Conservation (phyloP, 345 rosid genomes). For the Eucalyptus erythrocorys region DNA sequence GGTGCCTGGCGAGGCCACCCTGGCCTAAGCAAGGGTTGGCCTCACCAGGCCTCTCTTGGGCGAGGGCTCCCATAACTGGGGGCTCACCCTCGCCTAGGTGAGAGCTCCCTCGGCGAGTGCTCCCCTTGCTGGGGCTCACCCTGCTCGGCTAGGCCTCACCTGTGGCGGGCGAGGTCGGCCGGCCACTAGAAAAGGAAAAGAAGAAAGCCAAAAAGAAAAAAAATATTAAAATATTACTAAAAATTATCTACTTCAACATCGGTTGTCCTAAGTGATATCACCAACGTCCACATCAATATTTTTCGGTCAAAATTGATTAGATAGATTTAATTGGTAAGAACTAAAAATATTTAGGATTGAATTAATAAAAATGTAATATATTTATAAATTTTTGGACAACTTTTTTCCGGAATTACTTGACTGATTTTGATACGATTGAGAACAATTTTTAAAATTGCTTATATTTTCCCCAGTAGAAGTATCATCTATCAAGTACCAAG, state of each 20-base stretch:
- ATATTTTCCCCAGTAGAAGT: background rate
- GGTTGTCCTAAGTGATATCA: rapidly evolving
- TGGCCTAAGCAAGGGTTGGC: rapidly evolving
- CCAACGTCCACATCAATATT: rapidly evolving
- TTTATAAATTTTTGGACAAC: too few species aligned
- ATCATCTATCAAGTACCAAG: background rate
- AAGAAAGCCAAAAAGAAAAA: too few species aligned
- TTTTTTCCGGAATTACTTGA: background rate
- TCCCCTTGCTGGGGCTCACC: too few species aligned
- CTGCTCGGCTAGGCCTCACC: too few species aligned
- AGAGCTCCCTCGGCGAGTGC: too few species aligned
- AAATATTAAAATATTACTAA: too few species aligned
- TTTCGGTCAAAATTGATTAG: rapidly evolving
- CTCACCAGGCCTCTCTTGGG: too few species aligned
- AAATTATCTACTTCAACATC: rapidly evolving
- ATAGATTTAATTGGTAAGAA: too few species aligned
- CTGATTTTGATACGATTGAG: background rate
- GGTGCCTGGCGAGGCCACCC: too few species aligned
- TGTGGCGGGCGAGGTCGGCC: rapidly evolving
- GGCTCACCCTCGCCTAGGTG: too few species aligned
- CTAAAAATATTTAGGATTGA: rapidly evolving
- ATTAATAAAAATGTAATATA: rapidly evolving
- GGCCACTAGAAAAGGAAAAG: too few species aligned
- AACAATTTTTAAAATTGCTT: background rate
- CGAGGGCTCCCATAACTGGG: too few species aligned